Base-by-base conservation (phyloP, 176 grass and related monocot genomes). In the Carex cristatella region DNA sequence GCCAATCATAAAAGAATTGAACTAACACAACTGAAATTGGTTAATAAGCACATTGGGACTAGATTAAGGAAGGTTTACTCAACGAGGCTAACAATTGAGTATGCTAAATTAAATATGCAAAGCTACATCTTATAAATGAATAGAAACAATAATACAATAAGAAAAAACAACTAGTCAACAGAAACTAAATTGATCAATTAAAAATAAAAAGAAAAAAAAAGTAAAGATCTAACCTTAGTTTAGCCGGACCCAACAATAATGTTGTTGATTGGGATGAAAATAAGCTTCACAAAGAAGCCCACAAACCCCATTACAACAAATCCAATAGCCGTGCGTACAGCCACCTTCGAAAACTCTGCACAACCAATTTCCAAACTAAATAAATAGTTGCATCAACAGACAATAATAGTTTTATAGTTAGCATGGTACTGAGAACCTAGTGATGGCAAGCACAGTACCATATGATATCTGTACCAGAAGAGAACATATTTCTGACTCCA, bases 221-320 rank as follows among this genome's bases (percentile, higher is more conserved):
- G 18, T 15, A 65, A 23, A 83, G 8, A 42, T 30, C 40, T 14
- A 53, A 83, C 81, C 81, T 83, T 68, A 69, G 81, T 83, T 83
- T 83, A 97, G 80, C 91, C 90, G 4, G 94, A 97, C 8, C 94
- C 91, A 38, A 97, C 91, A 87, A 97, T 97, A 84, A 97, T 97
- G 85, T 97, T 97, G 91, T 97, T 97, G 94, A 97, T 97, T 46
- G 91, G 91, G 85, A 97, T 97, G 85, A 97, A 97, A 84, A 97
- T 92, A 71, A 97, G 91, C 90, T 97, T 97, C 82, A 97, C 94
- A 55, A 97, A 97, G 88, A 97, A 97, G 7, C 94, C 94, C 15
- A 97, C 94, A 87, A 97, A 97, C 16, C 94, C 94, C 94, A 94
- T 97, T 55, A 94, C 94, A 49, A 97, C 94, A 77, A 97, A 97